These are phyloP conservation scores for Solanum dulcamara DNA, from an alignment of 257 asterid species.

Conservation along the genomic window DNA sequence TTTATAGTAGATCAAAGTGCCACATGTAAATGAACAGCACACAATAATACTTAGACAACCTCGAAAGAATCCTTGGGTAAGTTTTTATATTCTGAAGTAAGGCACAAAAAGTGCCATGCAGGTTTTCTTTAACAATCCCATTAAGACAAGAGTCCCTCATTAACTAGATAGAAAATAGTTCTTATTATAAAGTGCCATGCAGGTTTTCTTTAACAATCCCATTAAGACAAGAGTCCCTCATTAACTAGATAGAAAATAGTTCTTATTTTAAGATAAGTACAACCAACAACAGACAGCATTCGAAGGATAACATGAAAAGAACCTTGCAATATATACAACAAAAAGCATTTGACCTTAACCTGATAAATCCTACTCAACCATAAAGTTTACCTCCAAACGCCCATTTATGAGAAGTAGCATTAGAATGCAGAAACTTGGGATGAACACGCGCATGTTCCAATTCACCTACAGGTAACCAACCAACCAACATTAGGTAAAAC, in stretches of 20 bases:
- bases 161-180: not conserved
- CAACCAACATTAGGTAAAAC: not conserved
- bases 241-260: not conserved
- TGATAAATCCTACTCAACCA: not conserved
- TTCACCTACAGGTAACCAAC: slow-evolving; percentile 30
- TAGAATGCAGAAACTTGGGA: slow-evolving; percentile 90
- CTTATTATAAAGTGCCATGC: not conserved
- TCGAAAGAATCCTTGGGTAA: not conserved
- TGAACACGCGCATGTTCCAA: slow-evolving; percentile 94
- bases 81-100: not conserved
- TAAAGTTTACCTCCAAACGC: slow-evolving; percentile 72
- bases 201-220: not conserved
- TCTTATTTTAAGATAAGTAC: not conserved
- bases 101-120: not conserved
- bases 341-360: not conserved
- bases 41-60: not conserved
- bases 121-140: not conserved
- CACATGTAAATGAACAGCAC: not conserved
- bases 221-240: not conserved
- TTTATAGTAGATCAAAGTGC: not conserved
- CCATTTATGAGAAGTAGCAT: slow-evolving; percentile 96
- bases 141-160: not conserved
- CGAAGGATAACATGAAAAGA: not conserved
- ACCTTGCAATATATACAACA: not conserved
- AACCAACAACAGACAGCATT: not conserved